Evolutionary conservation across 2,329 filamentous ascomycete species (phyloP), one percentile per base, ranked within the genome.

Genomic region (Pyrenophora seminiperda): DNA sequence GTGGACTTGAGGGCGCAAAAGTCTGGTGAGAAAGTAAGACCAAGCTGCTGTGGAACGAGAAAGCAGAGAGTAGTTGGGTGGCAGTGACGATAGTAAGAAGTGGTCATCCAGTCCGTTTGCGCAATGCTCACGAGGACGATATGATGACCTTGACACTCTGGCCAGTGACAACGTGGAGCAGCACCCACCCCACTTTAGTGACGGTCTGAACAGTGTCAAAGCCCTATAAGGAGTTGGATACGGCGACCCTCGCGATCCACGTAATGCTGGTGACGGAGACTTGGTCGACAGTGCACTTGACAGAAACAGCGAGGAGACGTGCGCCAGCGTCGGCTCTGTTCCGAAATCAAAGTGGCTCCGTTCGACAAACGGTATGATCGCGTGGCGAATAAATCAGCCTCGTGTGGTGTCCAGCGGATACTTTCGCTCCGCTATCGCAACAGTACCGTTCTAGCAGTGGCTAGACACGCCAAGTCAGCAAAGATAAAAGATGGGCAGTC

Each of bases 101-200:
- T 49, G 52, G 53, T 56, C 36, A 34, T 43, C 9, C 22, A 32
- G 34, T 24, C 47, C 59, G 69, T 73, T 73, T 71, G 68, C 57
- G 52, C 32, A 42, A 37, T 59, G 63, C 41, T 55, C 66, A 71
- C 68, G 61, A 61, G 63, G 66, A 63, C 60, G 49, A 54, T 30
- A 54, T 49, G 49, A 49, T 47, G 49, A 62, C 53, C 60, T 52
- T 63, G 61, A 60, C 59, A 58, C 50, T 55, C 47, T 40, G 50
- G 34, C 58, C 51, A 58, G 51, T 51, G 47, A 59, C 39, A 50
- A 56, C 47, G 49, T 55, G 48, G 32, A 47, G 38, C 30, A 41
- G 39, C 24, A 36, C 17, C 27, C 24, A 44, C 29, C 15, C 44
- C 22, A 31, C 40, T 27, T 22, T 36, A n/a, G 29, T 22, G 33